phyloP scores from a whole-genome alignment of 2,329 filamentous ascomycete species.

The Alternaria angustiovoidea region DNA sequence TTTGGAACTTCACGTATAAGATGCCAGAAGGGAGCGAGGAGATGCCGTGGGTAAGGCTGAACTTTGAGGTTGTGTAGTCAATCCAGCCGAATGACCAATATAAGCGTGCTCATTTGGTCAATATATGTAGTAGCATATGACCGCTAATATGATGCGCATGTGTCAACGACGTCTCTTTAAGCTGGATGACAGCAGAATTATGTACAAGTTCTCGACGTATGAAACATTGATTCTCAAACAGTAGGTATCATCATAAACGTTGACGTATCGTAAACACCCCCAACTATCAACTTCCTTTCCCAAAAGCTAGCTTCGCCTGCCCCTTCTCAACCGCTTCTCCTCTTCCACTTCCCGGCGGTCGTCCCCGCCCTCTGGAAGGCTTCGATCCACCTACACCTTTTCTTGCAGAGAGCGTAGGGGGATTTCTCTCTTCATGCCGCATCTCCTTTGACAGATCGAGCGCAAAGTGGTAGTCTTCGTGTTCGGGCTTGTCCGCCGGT shows the following conservation, averaged over 20 bases:
- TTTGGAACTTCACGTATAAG: conserved; percentile 55
- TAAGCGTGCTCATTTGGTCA: not conserved
- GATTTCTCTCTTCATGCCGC: conserved; percentile 39
- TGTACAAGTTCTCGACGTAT: not conserved
- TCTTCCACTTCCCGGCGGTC: conserved; percentile 43
- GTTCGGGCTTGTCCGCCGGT: conserved; percentile 70
- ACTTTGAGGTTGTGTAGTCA: conserved; percentile 26
- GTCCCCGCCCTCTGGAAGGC: conserved; percentile 44
- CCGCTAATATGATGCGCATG: no score
- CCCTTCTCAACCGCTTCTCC: conserved; percentile 50
- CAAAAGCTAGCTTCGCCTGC: conserved; percentile 57
- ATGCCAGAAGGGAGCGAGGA: conserved; percentile 41
- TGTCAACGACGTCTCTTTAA: not conserved
- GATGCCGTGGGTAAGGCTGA: conserved; percentile 34
- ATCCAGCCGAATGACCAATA: not conserved
- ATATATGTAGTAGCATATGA: no score
- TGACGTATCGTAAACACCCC: not conserved
- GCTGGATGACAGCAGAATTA: not conserved
- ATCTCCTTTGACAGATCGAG: conserved; percentile 77
- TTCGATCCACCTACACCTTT: conserved; percentile 26
- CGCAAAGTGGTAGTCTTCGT: conserved; percentile 94
- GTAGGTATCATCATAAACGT: not conserved
- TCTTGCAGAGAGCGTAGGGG: conserved; percentile 6
- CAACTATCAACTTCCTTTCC: conserved; percentile 21
- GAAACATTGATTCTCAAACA: not conserved